These are phyloP conservation scores for Cylindrodendrum hubeiense DNA, from an alignment of 2,329 filamentous ascomycete genomes.

Conservation along the genomic window DNA sequence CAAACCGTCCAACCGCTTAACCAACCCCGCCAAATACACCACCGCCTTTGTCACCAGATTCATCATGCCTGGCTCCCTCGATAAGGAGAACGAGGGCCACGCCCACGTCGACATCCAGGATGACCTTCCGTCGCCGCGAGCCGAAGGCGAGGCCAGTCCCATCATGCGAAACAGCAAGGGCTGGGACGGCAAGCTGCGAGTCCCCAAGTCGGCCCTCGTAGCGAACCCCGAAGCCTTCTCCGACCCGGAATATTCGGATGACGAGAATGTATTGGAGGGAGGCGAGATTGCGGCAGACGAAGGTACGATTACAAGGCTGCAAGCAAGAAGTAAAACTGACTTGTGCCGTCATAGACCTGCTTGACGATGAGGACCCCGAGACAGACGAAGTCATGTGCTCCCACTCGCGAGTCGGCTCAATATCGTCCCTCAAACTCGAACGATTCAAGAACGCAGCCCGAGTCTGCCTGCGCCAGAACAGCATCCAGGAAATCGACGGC, in stretches of 20 bases:
- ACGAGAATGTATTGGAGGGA: slow-evolving; percentile 75
- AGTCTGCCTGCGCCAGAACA: slow-evolving; percentile 93
- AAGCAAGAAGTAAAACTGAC: not conserved
- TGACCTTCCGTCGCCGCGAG: slow-evolving; percentile 53
- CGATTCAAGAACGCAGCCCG: slow-evolving; percentile 82
- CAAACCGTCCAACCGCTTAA: slow-evolving; percentile 31
- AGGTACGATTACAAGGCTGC: slow-evolving; percentile 59
- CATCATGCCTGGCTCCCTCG: slow-evolving; percentile 57
- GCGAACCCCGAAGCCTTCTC: slow-evolving; percentile 85
- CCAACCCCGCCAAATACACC: slow-evolving; percentile 27
- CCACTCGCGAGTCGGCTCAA: slow-evolving; percentile 86
- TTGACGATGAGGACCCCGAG: slow-evolving; percentile 70
- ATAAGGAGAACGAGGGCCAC: slow-evolving; percentile 52
- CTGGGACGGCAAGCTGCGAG: slow-evolving; percentile 86
- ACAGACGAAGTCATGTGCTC: slow-evolving; percentile 87
- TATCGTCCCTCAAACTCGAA: slow-evolving; percentile 82
- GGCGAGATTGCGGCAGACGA: slow-evolving; percentile 87
- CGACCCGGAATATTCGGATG: slow-evolving; percentile 86
- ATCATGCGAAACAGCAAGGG: slow-evolving; percentile 73
- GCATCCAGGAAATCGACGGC: slow-evolving; percentile 83
- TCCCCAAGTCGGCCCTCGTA: slow-evolving; percentile 73
- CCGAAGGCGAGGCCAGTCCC: slow-evolving; percentile 59
- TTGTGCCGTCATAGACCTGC: slow-evolving; percentile 60
- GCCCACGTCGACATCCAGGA: slow-evolving; percentile 65
- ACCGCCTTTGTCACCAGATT: slow-evolving; percentile 12